Conservation (phyloP, 345 rosid species). For the Streptanthus diversifolius region DNA sequence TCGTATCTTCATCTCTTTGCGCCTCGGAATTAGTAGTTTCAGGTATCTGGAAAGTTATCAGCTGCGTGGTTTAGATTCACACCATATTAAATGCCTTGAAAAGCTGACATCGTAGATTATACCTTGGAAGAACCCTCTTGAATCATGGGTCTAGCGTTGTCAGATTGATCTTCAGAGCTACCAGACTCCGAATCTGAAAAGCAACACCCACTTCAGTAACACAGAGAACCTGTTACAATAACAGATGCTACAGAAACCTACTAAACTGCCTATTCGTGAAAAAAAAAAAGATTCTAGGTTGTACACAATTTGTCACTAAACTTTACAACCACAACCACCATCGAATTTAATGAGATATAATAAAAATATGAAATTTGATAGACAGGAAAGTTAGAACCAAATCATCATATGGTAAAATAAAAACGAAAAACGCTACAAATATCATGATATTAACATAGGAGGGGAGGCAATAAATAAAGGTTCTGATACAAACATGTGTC, state of each 20-base stretch:
- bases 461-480: not conserved
- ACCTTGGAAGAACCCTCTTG: conserved; percentile 47
- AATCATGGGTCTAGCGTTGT: conserved; percentile 44
- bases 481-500: not conserved
- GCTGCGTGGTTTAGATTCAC: conserved; percentile 9
- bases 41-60: conserved; percentile 37
- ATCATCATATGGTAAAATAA: not conserved
- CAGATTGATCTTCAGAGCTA: conserved; percentile 57
- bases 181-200: conserved; percentile 58
- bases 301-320: not conserved
- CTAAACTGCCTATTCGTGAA: not conserved
- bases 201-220: conserved; percentile 10
- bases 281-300: not conserved
- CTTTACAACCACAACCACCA: not conserved
- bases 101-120: conserved; percentile 21
- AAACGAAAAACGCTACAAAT: not conserved
- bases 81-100: not conserved
- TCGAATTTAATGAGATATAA: not conserved
- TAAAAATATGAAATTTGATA: not conserved
- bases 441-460: conserved; percentile 10
- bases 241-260: not conserved
- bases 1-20: conserved; percentile 44
- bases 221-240: not conserved
- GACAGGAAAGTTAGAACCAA: not conserved
- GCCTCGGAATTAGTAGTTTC: conserved; percentile 42